Percentiles rank a stretch among this genome's conserved stretches.
Conservation (phyloP, 345 rosid genomes). For the Trapa bicornis region DNA sequence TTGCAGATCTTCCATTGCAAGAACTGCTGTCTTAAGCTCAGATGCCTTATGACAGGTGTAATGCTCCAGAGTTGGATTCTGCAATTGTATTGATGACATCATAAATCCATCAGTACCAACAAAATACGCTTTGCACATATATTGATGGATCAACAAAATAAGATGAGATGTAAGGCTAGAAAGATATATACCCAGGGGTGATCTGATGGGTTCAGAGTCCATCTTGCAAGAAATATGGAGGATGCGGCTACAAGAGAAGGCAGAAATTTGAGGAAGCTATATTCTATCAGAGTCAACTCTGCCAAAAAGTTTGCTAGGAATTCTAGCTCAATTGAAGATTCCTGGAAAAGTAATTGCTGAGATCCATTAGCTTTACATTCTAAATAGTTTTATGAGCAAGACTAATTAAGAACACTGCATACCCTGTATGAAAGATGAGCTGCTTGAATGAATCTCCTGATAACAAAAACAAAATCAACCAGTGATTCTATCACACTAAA, state of each 20-base stretch:
- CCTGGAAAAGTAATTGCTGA: constrained; percentile 24
- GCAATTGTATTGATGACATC: constrained; percentile 2
- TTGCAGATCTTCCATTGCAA: constrained; percentile 72
- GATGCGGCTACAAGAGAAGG: constrained; percentile 89
- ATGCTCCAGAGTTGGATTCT: constrained; percentile 85
- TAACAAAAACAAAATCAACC: constrained; percentile 7
- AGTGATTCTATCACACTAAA: background rate
- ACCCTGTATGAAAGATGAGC: constrained; percentile 75
- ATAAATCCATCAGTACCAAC: background rate
- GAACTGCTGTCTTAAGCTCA: constrained; percentile 51
- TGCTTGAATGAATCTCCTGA: constrained; percentile 80
- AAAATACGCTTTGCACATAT: no score
- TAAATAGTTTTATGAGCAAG: background rate
- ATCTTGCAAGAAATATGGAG: constrained; percentile 76
- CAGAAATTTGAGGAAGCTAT: constrained; percentile 53
- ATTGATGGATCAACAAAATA: background rate
- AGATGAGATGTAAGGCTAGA: background rate
- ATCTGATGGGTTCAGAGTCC: constrained; percentile 75
- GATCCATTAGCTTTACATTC: background rate
- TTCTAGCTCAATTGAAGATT: constrained; percentile 54
- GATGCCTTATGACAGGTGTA: constrained; percentile 54
- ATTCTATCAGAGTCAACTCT: constrained; percentile 69
- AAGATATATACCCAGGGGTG: constrained; percentile 74
- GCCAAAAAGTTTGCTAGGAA: constrained; percentile 77
- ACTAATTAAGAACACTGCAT: background rate